Conservation (phyloP, 2,329 filamentous ascomycete species). For the Penicillium sp. region DNA sequence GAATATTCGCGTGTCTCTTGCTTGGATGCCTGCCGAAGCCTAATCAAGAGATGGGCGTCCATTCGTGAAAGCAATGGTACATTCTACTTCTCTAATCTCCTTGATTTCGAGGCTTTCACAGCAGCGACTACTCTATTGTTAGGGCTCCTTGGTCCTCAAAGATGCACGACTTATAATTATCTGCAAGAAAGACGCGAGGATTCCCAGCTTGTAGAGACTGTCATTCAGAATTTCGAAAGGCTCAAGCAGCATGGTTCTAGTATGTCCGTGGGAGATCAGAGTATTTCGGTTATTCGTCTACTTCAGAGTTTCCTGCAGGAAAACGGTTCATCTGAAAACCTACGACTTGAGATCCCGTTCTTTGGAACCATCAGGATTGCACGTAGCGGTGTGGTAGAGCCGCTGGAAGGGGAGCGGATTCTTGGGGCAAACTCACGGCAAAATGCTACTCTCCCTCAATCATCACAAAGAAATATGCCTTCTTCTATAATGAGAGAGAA, state of each 20-base stretch:
- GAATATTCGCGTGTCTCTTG: slow-evolving; percentile 9
- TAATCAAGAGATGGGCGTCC: slow-evolving; percentile 8
- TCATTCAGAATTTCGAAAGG: slow-evolving; percentile 3
- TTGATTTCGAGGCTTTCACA: slow-evolving; percentile 14
- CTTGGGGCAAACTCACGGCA: slow-evolving; percentile 1
- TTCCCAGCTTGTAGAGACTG: slow-evolving; percentile 3
- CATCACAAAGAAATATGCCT: neutral
- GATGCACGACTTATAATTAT: neutral
- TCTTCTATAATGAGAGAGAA: neutral
- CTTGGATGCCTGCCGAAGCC: slow-evolving; percentile 5
- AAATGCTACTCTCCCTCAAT: neutral
- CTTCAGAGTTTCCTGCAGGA: slow-evolving; percentile 1
- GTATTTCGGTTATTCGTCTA: slow-evolving; percentile 1
- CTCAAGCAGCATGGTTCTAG: neutral
- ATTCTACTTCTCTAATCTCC: slow-evolving; percentile 22
- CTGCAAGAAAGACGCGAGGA: slow-evolving; percentile 2
- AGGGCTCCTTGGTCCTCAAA: neutral
- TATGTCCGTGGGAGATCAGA: slow-evolving; percentile 4
- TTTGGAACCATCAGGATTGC: slow-evolving; percentile 6
- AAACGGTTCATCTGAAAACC: neutral
- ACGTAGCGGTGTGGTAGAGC: neutral
- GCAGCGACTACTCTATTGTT: slow-evolving; percentile 8
- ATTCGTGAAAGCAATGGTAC: slow-evolving; percentile 2
- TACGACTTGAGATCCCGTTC: slow-evolving; percentile 5
- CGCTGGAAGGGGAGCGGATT: neutral